Evolutionary conservation across 371 early-diverging fungal genomes (phyloP).

Genomic region (Mucor indicus): DNA sequence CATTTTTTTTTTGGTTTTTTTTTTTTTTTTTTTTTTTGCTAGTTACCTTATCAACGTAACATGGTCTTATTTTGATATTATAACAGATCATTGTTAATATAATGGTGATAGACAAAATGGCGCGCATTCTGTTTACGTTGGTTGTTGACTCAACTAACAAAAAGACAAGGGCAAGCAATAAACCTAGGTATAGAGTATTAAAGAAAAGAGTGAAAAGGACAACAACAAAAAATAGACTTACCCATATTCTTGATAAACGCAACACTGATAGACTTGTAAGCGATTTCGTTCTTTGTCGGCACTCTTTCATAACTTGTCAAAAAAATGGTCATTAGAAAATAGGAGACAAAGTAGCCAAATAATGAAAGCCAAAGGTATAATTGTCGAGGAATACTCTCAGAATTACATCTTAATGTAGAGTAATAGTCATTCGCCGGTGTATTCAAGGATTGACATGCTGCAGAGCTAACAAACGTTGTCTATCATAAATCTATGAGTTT

Average conservation of each 20-base stretch:
- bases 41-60: constrained; percentile 56
- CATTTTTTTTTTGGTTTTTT: not conserved
- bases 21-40: not conserved
- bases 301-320: constrained; percentile 69
- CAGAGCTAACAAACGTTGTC: constrained; percentile 60
- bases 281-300: constrained; percentile 66
- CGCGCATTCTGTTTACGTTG: constrained; percentile 48
- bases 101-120: constrained; percentile 54
- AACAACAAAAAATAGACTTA: constrained; percentile 4
- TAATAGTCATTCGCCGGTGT: constrained; percentile 36
- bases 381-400: constrained; percentile 43
- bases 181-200: too few species aligned
- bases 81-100: constrained; percentile 62
- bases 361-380: constrained; percentile 62
- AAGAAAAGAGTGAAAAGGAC: too few species aligned
- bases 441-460: constrained; percentile 57
- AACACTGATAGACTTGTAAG: constrained; percentile 66
- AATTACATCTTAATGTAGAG: constrained; percentile 48
- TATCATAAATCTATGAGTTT: not conserved
- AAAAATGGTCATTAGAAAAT: constrained; percentile 64
- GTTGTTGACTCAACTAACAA: constrained; percentile 57
- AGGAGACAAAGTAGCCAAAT: constrained; percentile 61
- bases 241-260: constrained; percentile 74
- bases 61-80: constrained; percentile 56
- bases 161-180: constrained; percentile 53